Evolutionary conservation across 495 filamentous ascomycete species (phyloP).

Genomic region (Sordaria brevicollis): DNA sequence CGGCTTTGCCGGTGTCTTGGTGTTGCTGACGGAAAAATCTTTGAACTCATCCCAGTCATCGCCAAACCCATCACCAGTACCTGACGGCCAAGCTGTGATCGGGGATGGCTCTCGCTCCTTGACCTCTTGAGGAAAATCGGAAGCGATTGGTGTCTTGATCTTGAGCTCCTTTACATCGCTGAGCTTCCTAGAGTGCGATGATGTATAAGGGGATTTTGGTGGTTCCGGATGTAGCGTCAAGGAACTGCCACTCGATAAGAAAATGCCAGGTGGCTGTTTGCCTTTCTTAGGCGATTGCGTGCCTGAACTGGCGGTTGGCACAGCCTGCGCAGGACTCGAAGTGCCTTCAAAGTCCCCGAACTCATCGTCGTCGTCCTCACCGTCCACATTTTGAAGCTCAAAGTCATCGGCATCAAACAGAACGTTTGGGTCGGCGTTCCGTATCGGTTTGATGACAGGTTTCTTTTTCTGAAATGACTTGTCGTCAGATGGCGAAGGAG

Average conservation of each 20-base stretch:
- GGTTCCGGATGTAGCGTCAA: conserved; percentile 27
- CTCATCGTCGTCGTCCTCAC: conserved; percentile 30
- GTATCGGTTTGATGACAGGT: conserved; percentile 2
- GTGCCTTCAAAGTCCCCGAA: conserved; percentile 40
- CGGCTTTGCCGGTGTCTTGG: conserved; percentile 12
- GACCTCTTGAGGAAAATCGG: conserved; percentile 17
- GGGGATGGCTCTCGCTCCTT: conserved; percentile 27
- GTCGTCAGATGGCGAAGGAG: conserved; percentile 8
- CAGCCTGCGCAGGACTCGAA: not conserved
- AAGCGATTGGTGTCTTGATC: conserved; percentile 28
- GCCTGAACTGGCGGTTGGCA: conserved; percentile 3
- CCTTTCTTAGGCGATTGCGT: conserved; percentile 10
- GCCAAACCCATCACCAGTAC: conserved; percentile 24
- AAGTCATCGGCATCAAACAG: conserved; percentile 42
- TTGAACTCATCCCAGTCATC: conserved; percentile 54
- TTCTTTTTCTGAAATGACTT: conserved; percentile 10
- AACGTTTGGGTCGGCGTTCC: conserved; percentile 29
- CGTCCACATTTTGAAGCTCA: conserved; percentile 17
- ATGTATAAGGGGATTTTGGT: conserved; percentile 36
- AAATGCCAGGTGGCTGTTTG: conserved; percentile 20
- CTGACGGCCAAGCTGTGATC: conserved; percentile 36
- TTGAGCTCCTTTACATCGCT: conserved; percentile 29
- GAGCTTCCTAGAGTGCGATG: conserved; percentile 40
- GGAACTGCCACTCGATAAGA: conserved; percentile 12
- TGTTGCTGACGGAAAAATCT: conserved; percentile 22